Conservation (phyloP, 306 rosid species). For the Arachis stenosperma region DNA sequence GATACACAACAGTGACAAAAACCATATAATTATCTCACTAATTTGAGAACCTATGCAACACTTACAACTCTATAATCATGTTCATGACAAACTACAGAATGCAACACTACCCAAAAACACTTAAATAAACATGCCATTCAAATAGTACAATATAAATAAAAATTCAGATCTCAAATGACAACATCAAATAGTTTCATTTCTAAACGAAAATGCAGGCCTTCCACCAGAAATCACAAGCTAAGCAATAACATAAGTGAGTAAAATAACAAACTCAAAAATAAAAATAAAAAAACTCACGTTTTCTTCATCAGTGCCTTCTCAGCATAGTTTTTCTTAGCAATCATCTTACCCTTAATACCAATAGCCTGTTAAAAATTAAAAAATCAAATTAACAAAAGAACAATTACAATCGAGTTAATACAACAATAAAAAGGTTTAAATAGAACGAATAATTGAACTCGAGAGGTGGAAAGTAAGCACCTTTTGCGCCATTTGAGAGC, state of each 20-base stretch:
- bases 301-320: constrained; percentile 90
- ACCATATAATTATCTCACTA: background rate
- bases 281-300: constrained; percentile 57
- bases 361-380: constrained; percentile 51
- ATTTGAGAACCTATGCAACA: constrained; percentile 6
- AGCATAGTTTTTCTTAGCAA: constrained; percentile 84
- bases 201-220: background rate
- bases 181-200: background rate
- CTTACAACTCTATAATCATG: background rate
- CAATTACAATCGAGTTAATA: background rate
- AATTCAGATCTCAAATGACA: background rate
- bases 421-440: background rate
- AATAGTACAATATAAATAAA: background rate
- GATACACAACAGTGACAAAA: constrained; percentile 2
- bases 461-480: constrained; percentile 30
- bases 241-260: background rate
- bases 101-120: background rate
- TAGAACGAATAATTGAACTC: background rate
- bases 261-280: background rate
- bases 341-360: constrained; percentile 83
- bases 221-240: background rate
- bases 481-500: constrained; percentile 81
- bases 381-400: constrained; percentile 5
- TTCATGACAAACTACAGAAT: background rate
- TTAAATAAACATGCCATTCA: background rate